These are phyloP conservation scores for Camptophora hylomeconis DNA, from an alignment of 2,329 filamentous ascomycete species.

Conservation along the genomic window DNA sequence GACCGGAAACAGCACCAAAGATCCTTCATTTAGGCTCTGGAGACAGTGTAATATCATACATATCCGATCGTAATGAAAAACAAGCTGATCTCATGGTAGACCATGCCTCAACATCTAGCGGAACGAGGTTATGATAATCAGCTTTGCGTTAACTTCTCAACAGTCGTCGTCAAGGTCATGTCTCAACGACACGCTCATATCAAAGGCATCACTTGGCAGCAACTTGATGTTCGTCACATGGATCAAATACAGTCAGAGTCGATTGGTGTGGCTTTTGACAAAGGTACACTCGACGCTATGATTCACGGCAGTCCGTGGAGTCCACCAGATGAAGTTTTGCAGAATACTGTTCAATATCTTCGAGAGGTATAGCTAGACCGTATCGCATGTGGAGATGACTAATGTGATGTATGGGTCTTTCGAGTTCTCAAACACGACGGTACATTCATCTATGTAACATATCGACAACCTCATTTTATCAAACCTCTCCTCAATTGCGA, in stretches of 20 bases:
- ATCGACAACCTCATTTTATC: conserved; percentile 43
- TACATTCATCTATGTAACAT: conserved; percentile 41
- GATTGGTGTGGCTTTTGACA: conserved; percentile 46
- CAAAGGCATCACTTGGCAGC: conserved; percentile 35
- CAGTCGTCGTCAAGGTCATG: conserved; percentile 42
- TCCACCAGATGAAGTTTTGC: conserved; percentile 36
- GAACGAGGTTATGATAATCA: conserved; percentile 38
- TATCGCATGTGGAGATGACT: conserved; percentile 4
- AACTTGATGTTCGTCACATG: conserved; percentile 41
- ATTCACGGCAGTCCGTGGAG: conserved; percentile 42
- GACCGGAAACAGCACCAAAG: conserved; percentile 7
- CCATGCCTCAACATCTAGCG: conserved; percentile 37
- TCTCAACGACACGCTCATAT: conserved; percentile 26
- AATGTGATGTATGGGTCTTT: conserved; percentile 23
- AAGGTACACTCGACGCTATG: conserved; percentile 44
- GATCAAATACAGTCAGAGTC: conserved; percentile 25
- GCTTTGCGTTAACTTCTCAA: conserved; percentile 45
- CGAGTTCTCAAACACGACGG: conserved; percentile 37
- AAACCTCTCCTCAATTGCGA: conserved; percentile 32
- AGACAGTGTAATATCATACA: conserved; percentile 3
- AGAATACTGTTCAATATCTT: conserved; percentile 37
- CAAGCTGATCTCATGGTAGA: conserved; percentile 24
- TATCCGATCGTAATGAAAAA: conserved; percentile 1
- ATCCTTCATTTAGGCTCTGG: conserved; percentile 11
- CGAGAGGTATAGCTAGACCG: conserved; percentile 28